Base-by-base conservation (phyloP, 1,284 basidiomycete genomes). In the Hymenochaete sp. region DNA sequence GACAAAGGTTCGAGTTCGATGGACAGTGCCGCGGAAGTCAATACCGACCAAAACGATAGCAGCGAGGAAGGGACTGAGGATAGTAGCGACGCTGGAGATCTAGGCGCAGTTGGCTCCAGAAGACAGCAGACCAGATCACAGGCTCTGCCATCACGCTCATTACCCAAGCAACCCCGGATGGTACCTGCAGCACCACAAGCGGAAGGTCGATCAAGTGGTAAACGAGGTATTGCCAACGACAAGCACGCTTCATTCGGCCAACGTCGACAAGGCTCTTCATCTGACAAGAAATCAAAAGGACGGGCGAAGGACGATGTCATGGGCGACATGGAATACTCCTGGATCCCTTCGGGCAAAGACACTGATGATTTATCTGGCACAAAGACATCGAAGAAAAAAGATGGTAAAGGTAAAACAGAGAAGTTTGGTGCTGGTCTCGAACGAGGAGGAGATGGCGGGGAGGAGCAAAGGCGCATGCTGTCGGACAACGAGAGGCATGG, bases 341-440 rank as follows among this genome's bases (percentile, higher is more conserved):
- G 75, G 72, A 63, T 79, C 7, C 81, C 82, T 1, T 33, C 43
- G 22, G 43, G 53, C 26, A 54, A 53, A 13, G 64, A 68, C 42
- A 61, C 60, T 26, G 66, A 65, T 29, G 61, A 59, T 22, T 54
- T 52, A 16, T 56, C 50, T 56, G 55, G 27, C 49, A 53, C 33
- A 64, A 63, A 52, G 32, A 19, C 32, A 5, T 51, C 50, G 31
- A 67, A 64, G 55, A 63, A 61, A 39, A 67, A 67, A 43, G 64
- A 66, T 36, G 63, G 62, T 52, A 65, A 72, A 54, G 79, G 80
- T 57, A 79, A 80, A 14, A 77, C 82, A 31, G 85, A 93, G 60
- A 70, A 63, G 50, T 95, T 91, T 62, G 93, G 84, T 38, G 83
- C 76, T 38, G 92, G 85, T 22, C 70, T 91, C 79, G 91, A 91